These are phyloP conservation scores for Malassezia brasiliensis DNA, from an alignment of 1,284 basidiomycete species.

Conservation along the genomic window DNA sequence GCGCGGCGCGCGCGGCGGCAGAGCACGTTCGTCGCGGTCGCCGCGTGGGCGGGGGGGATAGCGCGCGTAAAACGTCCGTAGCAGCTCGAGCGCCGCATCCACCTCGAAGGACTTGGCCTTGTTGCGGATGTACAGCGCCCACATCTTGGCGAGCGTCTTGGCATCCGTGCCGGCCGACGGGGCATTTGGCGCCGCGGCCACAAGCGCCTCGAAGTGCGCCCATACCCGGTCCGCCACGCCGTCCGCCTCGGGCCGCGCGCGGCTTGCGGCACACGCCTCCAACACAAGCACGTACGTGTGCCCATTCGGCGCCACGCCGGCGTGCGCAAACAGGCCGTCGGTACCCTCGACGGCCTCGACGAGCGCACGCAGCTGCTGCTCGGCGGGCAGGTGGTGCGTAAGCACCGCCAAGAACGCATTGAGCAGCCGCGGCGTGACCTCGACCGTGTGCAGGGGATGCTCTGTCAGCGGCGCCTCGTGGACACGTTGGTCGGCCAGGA, in stretches of 20 bases:
- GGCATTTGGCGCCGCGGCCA: not conserved
- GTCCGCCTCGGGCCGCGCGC: not conserved
- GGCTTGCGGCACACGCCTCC: slow-evolving; percentile 13
- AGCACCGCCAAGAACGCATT: slow-evolving; percentile 75
- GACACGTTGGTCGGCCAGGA: slow-evolving; percentile 54
- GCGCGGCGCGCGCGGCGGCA: not conserved
- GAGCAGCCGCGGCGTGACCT: slow-evolving; percentile 58
- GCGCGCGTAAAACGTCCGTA: slow-evolving; percentile 1
- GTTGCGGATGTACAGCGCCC: slow-evolving; percentile 25
- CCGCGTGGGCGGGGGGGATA: slow-evolving; percentile 6
- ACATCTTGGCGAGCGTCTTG: slow-evolving; percentile 20
- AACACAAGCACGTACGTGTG: slow-evolving; percentile 26
- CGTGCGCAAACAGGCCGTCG: slow-evolving; percentile 21
- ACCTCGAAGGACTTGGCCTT: slow-evolving; percentile 18
- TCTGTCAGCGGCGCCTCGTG: slow-evolving; percentile 24
- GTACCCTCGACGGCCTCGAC: slow-evolving; percentile 8
- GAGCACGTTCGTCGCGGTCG: not conserved
- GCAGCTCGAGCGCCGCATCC: slow-evolving; percentile 1
- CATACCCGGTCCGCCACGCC: slow-evolving; percentile 19
- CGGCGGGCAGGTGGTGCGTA: slow-evolving; percentile 50
- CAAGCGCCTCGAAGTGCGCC: slow-evolving; percentile 14
- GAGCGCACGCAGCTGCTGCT: slow-evolving; percentile 49
- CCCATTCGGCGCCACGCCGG: slow-evolving; percentile 26
- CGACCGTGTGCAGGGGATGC: slow-evolving; percentile 57
- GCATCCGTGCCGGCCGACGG: slow-evolving; percentile 8